Conservation (phyloP, 192 early-diverging fungal genomes). For the Linnemannia hyalina region DNA sequence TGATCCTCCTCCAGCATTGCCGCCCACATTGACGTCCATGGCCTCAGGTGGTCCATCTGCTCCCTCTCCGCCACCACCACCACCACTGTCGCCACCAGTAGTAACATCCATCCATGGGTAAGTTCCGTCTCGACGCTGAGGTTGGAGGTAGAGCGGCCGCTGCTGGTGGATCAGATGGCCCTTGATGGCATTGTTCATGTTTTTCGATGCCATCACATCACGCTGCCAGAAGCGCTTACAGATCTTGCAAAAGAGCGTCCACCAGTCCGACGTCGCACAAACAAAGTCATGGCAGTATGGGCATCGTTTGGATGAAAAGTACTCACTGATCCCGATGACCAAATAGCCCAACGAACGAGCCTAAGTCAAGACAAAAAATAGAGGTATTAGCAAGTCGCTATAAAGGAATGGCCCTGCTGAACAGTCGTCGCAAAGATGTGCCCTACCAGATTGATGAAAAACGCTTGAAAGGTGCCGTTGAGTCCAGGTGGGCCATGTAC, state of each 20-base stretch:
- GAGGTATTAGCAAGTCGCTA: not conserved
- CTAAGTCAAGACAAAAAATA: constrained; percentile 9
- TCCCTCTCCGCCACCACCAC: too few relatives aligned
- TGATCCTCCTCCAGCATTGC: too few relatives aligned
- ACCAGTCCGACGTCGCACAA: too few relatives aligned
- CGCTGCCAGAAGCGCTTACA: constrained; percentile 4
- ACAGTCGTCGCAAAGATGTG: constrained; percentile 6
- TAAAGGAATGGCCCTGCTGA: not conserved
- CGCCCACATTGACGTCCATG: too few relatives aligned
- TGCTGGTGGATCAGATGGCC: not conserved
- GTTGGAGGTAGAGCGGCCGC: constrained; percentile 7
- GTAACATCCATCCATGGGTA: constrained; percentile 6
- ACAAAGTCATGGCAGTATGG: not conserved
- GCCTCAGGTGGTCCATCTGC: too few relatives aligned
- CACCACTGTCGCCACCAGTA: not conserved
- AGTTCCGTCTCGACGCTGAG: constrained; percentile 9
- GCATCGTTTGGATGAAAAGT: not conserved
- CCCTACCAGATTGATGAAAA: constrained; percentile 18
- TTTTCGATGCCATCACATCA: constrained; percentile 8
- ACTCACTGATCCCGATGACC: constrained; percentile 7
- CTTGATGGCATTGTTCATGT: constrained; percentile 6
- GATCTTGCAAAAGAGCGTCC: not conserved
- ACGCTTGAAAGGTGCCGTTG: constrained; percentile 4
- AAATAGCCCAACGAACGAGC: constrained; percentile 14
- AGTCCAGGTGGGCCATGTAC: not conserved